Evolutionary conservation across 345 rosid genomes (phyloP).

Genomic region (Brassica rapa): DNA sequence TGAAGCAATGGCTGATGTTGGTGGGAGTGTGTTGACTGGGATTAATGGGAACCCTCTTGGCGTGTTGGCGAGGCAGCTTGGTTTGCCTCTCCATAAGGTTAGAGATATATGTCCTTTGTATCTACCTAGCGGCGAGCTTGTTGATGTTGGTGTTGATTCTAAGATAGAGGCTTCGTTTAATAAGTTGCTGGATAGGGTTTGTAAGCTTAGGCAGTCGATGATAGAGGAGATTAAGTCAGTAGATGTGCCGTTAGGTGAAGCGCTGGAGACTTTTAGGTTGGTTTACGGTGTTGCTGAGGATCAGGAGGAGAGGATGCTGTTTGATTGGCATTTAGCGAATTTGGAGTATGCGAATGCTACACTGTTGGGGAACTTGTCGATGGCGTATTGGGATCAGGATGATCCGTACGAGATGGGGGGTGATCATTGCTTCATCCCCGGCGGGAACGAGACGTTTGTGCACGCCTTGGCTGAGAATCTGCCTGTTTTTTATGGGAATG

Average conservation of each 20-base stretch:
- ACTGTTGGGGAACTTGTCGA: constrained; percentile 76
- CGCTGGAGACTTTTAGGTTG: constrained; percentile 77
- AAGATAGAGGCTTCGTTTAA: constrained; percentile 82
- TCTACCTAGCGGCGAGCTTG: constrained; percentile 75
- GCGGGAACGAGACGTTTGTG: constrained; percentile 85
- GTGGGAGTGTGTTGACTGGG: constrained; percentile 96
- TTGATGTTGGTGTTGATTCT: constrained; percentile 77
- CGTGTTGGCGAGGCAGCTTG: constrained; percentile 85
- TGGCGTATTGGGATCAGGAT: constrained; percentile 99
- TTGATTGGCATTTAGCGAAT: background rate
- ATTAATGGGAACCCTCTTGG: constrained; percentile 94
- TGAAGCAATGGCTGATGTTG: constrained; percentile 80
- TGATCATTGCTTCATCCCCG: constrained; percentile 96
- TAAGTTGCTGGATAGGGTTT: constrained; percentile 83
- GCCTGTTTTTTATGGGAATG: constrained; percentile 72
- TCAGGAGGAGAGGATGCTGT: constrained; percentile 41
- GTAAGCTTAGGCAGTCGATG: constrained; percentile 96
- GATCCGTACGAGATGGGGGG: constrained; percentile 99
- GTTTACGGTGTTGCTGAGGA: constrained; percentile 83
- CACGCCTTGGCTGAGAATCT: constrained; percentile 86
- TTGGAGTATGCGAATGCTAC: constrained; percentile 86
- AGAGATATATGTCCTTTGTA: constrained; percentile 93
- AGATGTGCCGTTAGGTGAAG: constrained; percentile 82
- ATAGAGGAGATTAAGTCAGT: constrained; percentile 87
- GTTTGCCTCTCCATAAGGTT: constrained; percentile 92